These are phyloP conservation scores for Penicillium angulare DNA, from an alignment of 495 filamentous ascomycete genomes.

Conservation along the genomic window DNA sequence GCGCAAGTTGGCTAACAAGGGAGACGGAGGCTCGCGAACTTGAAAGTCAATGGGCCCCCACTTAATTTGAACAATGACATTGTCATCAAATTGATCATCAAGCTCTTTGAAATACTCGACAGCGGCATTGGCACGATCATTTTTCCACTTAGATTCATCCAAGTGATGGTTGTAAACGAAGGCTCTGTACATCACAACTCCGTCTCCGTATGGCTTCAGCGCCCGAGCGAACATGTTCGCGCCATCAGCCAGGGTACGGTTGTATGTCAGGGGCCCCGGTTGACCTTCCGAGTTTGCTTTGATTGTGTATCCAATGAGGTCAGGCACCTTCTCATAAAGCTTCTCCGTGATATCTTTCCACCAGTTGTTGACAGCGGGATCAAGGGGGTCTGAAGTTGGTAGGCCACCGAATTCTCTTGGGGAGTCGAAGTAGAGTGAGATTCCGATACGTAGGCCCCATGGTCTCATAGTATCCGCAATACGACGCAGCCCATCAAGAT, in stretches of 20 bases:
- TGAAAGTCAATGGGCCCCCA: slow-evolving; percentile 77
- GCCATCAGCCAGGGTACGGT: slow-evolving; percentile 65
- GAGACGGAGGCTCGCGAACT: slow-evolving; percentile 67
- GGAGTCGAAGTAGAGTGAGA: slow-evolving; percentile 68
- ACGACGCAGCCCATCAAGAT: slow-evolving; percentile 59
- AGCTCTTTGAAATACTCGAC: slow-evolving; percentile 65
- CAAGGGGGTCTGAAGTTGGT: slow-evolving; percentile 63
- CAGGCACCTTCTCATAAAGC: slow-evolving; percentile 60
- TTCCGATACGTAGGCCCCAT: slow-evolving; percentile 63
- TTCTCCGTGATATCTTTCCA: slow-evolving; percentile 59
- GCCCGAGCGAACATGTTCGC: slow-evolving; percentile 69
- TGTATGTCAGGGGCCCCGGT: slow-evolving; percentile 67
- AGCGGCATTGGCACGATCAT: slow-evolving; percentile 67
- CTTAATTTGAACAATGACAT: slow-evolving; percentile 72
- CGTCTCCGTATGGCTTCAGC: slow-evolving; percentile 55
- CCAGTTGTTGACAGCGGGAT: slow-evolving; percentile 56
- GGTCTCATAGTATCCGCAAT: slow-evolving; percentile 65
- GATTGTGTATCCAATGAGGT: slow-evolving; percentile 67
- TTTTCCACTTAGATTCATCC: slow-evolving; percentile 58
- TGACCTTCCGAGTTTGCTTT: slow-evolving; percentile 76
- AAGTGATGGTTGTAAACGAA: slow-evolving; percentile 65
- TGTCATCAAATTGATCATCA: slow-evolving; percentile 65
- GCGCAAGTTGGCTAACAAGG: slow-evolving; percentile 62
- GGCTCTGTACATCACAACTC: slow-evolving; percentile 68
- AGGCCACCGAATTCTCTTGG: slow-evolving; percentile 57